Evolutionary conservation across 495 filamentous ascomycete species (phyloP), one percentile per base, ranked within the genome.

Genomic region (Hypomontagnella monticulosa): DNA sequence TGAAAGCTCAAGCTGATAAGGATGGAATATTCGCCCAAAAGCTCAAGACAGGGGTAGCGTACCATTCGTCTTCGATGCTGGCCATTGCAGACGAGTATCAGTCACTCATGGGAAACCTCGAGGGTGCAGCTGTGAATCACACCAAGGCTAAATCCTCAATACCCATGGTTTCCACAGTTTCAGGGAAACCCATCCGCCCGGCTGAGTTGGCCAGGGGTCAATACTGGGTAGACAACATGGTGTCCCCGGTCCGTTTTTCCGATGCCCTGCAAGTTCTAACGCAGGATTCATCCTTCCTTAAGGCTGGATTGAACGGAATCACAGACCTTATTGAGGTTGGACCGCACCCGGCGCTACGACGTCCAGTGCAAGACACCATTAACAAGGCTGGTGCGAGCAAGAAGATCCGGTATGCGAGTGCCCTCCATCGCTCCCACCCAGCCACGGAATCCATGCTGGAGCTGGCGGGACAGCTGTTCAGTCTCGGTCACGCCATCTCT

Each of bases 281-380:
- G 7, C 44, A 42, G 16, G 32, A 14, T 8, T 70, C 14, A 34
- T 41, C 44, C 15, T 34, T 47, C 27, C 16, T 58, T 18, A 59
- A 34, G 19, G 41, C 23, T 27, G 23, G 23, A 2, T 27, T 27
- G 23, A 27, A 27, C 23, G 23, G 23, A 3, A 27, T 63, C 9
- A 72, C 23, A 1, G 55, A 48, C 36, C 48, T 86, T 1, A 55
- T 89, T 14, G 87, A 89, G 51, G 70, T 88, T 33, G 87, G 88
- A 0, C 83, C 88, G 16, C 87, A 89, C 63, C 63, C 76, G 6
- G 82, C 86, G 0, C 70, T 91, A 0, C 73, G 79, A 33, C 78
- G 80, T 0, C 83, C 84, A 0, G 59, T 84, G 11, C 72, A 76
- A 15, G 77, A 86, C 27, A 83, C 79, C n/a, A 41, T 83, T 6